phyloP scores from a whole-genome alignment of 768 basidiomycete genomes.

The Trichaptum fuscoviolaceum region DNA sequence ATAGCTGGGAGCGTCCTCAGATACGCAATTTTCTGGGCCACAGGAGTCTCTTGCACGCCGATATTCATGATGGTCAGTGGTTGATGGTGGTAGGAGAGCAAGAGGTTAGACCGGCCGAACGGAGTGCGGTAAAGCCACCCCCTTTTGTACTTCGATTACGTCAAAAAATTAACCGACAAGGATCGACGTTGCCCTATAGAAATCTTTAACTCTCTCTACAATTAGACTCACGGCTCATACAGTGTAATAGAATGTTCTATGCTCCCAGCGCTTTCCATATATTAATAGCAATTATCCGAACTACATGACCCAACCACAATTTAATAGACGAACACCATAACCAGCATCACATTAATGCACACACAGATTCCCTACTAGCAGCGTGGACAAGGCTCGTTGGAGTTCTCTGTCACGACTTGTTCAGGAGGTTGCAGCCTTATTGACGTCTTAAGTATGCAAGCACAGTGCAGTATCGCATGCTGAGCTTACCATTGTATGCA shows the following conservation, averaged over 20 bases:
- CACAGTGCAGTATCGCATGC: not conserved
- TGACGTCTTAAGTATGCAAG: not conserved
- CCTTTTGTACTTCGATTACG: not conserved
- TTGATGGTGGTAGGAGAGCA: not conserved
- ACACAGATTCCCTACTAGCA: not conserved
- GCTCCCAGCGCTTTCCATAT: not conserved
- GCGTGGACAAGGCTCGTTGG: not conserved
- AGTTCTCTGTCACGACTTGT: not conserved
- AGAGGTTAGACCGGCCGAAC: not conserved
- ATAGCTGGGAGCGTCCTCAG: slow-evolving; percentile 87
- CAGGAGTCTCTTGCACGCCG: not conserved
- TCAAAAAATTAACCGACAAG: not conserved
- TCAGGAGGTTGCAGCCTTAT: not conserved
- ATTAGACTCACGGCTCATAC: not conserved
- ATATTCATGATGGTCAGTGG: not conserved
- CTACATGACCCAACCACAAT: not conserved
- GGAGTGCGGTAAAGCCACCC: not conserved
- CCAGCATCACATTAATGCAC: not conserved
- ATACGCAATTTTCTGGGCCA: slow-evolving; percentile 48
- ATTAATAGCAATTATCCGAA: not conserved
- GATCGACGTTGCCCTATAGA: not conserved
- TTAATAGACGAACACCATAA: not conserved
- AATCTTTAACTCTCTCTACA: not conserved
- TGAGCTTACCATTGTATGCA: slow-evolving; percentile 34
- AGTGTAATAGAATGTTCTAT: not conserved